A percentile compares a stretch with the other conserved stretches of the same genome.
phyloP scores from a whole-genome alignment of 108 stramenopile species.

The Skeletonema potamos region DNA sequence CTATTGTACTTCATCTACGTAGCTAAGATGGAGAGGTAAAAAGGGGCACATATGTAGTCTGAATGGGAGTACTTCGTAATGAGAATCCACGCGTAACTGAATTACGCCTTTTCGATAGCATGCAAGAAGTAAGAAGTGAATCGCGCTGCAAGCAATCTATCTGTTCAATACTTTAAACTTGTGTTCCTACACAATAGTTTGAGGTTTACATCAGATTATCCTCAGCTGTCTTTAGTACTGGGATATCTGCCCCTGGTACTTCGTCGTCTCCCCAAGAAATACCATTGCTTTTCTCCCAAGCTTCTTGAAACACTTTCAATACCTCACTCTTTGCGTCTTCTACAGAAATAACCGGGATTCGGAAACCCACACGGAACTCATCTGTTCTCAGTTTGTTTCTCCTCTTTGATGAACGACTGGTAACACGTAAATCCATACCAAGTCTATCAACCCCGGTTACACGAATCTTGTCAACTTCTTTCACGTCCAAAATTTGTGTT shows the following conservation, averaged over 20 bases:
- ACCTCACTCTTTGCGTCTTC: constrained; percentile 98
- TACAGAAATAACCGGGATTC: constrained; percentile 86
- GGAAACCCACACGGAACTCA: constrained; percentile 95
- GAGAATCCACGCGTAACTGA: neutral
- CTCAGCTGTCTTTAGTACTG: constrained; percentile 81
- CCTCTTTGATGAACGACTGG: constrained; percentile 64
- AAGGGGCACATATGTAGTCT: no score
- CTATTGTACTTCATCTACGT: no score
- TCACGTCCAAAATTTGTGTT: constrained; percentile 66
- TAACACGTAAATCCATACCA: constrained; percentile 95
- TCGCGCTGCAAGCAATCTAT: no score
- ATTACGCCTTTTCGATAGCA: no score
- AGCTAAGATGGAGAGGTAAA: no score
- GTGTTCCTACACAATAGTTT: neutral
- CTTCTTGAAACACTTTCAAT: constrained; percentile 96
- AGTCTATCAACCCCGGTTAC: constrained; percentile 93
- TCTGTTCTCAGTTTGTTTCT: constrained; percentile 88
- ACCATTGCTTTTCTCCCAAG: constrained; percentile 92
- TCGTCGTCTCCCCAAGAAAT: constrained; percentile 73
- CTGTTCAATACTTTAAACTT: neutral
- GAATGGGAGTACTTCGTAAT: neutral
- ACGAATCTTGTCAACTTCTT: constrained; percentile 66
- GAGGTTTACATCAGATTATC: constrained; percentile 78
- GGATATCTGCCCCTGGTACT: constrained; percentile 66
- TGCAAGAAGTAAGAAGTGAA: no score